Evolutionary conservation across 352 stramenopile species (phyloP).

Genomic region (Pythium oligandrum): DNA sequence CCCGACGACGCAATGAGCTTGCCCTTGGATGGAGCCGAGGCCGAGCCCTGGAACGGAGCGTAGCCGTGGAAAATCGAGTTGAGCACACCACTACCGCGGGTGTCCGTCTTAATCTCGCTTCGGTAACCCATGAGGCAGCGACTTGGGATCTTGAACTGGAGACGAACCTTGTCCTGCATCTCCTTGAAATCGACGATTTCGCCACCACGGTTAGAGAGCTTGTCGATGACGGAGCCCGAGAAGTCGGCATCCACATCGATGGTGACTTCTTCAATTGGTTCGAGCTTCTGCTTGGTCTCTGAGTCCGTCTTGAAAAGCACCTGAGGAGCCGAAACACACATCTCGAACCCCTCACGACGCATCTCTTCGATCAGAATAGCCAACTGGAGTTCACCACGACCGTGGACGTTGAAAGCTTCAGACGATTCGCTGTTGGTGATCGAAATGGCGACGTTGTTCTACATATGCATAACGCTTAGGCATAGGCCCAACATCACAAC

Average conservation of each 20-base stretch:
- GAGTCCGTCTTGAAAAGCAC: slow-evolving; percentile 90
- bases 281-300: slow-evolving; percentile 84
- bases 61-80: slow-evolving; percentile 98
- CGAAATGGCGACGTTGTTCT: slow-evolving; percentile 98
- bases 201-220: slow-evolving; percentile 91
- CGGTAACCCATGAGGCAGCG: slow-evolving; percentile 96
- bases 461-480: neutral
- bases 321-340: slow-evolving; percentile 95
- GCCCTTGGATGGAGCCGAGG: slow-evolving; percentile 72
- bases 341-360: slow-evolving; percentile 97
- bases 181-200: slow-evolving; percentile 92
- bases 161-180: slow-evolving; percentile 89
- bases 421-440: slow-evolving; percentile 83
- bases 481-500: neutral
- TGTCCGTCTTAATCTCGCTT: slow-evolving; percentile 94
- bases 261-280: slow-evolving; percentile 91
- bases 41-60: slow-evolving; percentile 68
- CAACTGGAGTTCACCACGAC: slow-evolving; percentile 96
- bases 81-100: slow-evolving; percentile 93
- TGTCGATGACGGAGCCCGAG: slow-evolving; percentile 96
- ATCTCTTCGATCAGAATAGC: slow-evolving; percentile 99
- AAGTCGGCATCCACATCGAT: slow-evolving; percentile 97
- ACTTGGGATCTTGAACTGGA: slow-evolving; percentile 96
- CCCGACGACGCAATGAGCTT: slow-evolving; percentile 80
- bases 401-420: slow-evolving; percentile 94